phyloP scores from a whole-genome alignment of 345 rosid genomes.

The Excoecaria agallocha region DNA sequence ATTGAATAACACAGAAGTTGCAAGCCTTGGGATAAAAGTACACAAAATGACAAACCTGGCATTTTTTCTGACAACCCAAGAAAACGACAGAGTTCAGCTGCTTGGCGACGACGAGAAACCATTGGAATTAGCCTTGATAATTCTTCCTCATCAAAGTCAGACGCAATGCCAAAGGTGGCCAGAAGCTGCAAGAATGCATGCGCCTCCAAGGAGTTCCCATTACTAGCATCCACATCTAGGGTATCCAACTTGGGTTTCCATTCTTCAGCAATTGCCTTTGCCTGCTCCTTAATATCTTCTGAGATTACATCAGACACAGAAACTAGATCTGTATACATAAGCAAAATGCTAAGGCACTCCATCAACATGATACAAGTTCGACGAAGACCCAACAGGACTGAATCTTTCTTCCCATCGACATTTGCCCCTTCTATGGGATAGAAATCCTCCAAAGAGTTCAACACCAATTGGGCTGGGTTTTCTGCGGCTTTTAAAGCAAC shows the following conservation, averaged over 20 bases:
- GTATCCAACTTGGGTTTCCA: constrained; percentile 85
- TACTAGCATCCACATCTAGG: constrained; percentile 78
- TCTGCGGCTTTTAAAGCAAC: constrained; percentile 72
- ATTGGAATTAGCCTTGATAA: constrained; percentile 77
- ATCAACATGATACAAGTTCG: constrained; percentile 98
- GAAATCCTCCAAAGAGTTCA: constrained; percentile 81
- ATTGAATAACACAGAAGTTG: background rate
- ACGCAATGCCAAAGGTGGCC: constrained; percentile 82
- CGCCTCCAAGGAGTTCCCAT: constrained; percentile 98
- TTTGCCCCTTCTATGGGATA: constrained; percentile 59
- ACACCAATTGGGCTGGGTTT: constrained; percentile 70
- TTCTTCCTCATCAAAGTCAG: constrained; percentile 69
- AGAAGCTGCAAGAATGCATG: constrained; percentile 97
- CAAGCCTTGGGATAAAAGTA: background rate
- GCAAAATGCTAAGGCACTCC: constrained; percentile 92
- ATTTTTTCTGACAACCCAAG: constrained; percentile 86
- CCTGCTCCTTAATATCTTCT: constrained; percentile 63
- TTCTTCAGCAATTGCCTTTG: constrained; percentile 74
- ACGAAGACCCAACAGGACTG: constrained; percentile 82
- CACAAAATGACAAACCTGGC: constrained; percentile 69
- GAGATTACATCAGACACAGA: constrained; percentile 56
- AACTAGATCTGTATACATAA: constrained; percentile 41
- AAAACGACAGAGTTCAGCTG: constrained; percentile 84
- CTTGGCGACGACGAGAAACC: constrained; percentile 99
- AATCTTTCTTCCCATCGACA: constrained; percentile 84